Conservation (phyloP, 2,329 filamentous ascomycete species). For the Proliferodiscus dingleyae region DNA sequence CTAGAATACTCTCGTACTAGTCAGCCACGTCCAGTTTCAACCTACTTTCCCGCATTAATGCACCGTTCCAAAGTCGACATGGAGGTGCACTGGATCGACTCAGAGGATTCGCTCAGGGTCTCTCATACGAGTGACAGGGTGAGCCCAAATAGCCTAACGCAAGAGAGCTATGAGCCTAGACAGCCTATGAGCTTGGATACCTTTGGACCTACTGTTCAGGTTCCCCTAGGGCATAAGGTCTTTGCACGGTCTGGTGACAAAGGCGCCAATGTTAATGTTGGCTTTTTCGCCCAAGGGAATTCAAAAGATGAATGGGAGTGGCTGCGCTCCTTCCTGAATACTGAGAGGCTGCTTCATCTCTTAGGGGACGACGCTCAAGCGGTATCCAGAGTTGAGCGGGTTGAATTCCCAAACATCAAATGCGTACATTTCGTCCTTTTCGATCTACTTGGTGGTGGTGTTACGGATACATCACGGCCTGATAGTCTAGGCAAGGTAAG, state of each 20-base stretch:
- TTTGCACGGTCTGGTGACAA: conserved; percentile 27
- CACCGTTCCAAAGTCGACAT: too few species aligned
- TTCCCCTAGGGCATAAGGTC: conserved; percentile 28
- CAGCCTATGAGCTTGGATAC: conserved; percentile 9
- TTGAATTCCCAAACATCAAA: conserved; percentile 17
- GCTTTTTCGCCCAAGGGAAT: conserved; percentile 38
- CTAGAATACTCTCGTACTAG: too few species aligned
- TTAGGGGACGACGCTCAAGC: conserved; percentile 24
- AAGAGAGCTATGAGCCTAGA: conserved; percentile 1
- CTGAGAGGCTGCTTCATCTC: conserved; percentile 24
- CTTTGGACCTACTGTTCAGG: conserved; percentile 20
- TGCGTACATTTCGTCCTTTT: conserved; percentile 31
- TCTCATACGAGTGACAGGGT: too few species aligned
- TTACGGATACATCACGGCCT: conserved; percentile 15
- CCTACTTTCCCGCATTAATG: too few species aligned
- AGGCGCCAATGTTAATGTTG: conserved; percentile 32
- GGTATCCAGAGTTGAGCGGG: conserved; percentile 26
- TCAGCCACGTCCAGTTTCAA: too few species aligned
- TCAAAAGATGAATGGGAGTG: conserved; percentile 8
- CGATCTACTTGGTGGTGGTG: conserved; percentile 33
- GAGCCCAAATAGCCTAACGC: too few species aligned
- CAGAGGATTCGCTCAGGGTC: too few species aligned
- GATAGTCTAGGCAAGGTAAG: conserved; percentile 23
- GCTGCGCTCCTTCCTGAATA: conserved; percentile 3
- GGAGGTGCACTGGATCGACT: too few species aligned